Evolutionary conservation across 345 rosid genomes (phyloP).

Genomic region (Eucalyptus erythrocorys): DNA sequence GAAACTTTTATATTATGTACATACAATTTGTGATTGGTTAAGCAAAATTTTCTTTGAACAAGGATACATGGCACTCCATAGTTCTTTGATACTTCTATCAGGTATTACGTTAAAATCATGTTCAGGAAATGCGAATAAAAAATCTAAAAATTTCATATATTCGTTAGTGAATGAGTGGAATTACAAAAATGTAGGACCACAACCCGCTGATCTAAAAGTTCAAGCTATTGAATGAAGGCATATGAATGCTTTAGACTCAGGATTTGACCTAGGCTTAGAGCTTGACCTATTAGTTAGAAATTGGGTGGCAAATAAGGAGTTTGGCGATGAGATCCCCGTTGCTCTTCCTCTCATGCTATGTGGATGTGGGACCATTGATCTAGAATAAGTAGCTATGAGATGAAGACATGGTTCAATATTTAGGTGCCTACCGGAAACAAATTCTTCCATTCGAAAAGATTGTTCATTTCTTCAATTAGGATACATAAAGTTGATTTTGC

Average conservation of each 20-base stretch:
- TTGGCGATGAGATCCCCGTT: background rate
- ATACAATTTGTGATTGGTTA: background rate
- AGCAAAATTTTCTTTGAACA: background rate
- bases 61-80: background rate
- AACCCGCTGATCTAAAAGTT: background rate
- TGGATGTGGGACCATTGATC: background rate
- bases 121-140: background rate
- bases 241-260: background rate
- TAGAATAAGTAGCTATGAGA: background rate
- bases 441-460: background rate
- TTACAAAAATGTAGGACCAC: background rate
- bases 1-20: background rate
- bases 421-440: background rate
- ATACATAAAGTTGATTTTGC: background rate
- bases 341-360: background rate
- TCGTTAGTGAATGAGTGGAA: background rate
- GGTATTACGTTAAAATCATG: background rate
- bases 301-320: background rate
- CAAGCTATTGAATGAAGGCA: background rate
- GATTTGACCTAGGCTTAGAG: background rate
- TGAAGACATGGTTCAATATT: background rate
- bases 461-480: background rate
- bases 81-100: background rate
- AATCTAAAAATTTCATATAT: background rate
- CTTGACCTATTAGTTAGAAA: background rate